Evolutionary conservation across 192 early-diverging fungal genomes (phyloP), one percentile per base, ranked within the genome.

Genomic region (Coemansia sp.): DNA sequence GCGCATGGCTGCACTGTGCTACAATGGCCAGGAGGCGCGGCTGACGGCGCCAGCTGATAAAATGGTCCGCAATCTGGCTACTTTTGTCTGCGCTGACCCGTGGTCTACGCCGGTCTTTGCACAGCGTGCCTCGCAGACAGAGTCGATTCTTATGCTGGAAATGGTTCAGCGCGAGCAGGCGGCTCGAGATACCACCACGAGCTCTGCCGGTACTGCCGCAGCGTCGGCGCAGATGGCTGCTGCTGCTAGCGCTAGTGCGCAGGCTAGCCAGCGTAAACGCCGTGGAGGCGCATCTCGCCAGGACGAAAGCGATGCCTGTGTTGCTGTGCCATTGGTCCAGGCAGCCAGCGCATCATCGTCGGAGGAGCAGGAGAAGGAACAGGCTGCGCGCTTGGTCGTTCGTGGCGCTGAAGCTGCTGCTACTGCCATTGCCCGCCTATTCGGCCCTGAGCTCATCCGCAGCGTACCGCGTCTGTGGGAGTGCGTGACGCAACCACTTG

Each of bases 1-100:
- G 3, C 75, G 78, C 4, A 46, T 88, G 60, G 67, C 71, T 41
- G 77, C 73, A 12, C 64, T 76, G 31, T 78, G 81, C 64, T 66
- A 70, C 50, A 58, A 64, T 21, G 60, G 65, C 5, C 51, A 29
- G 15, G 36, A 63, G 41, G 60, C 25, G 23, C 25, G 72, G 11
- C 11, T 55, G 51, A 76, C 45, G 2, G 84, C 72, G 29, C 88
- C 93, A 0, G 90, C 85, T 3, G 96, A 96, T 42, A 95, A 98
- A 72, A 87, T 99, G 39, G 76, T 95, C 57, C 91, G 90, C 42
- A 99, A 99, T 70, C 63, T 98, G 61, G 89, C 89, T 17, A 88
- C 89, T 2, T 92, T 94, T 59, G 84, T 94, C 17, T 98, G 96
- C 66, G 87, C 89, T 3, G 96, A 99, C 64, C 88, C 92, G 3